These are phyloP conservation scores for Cyberlindnera xishuangbannaensis DNA, from an alignment of 805 yeast species.

Conservation along the genomic window DNA sequence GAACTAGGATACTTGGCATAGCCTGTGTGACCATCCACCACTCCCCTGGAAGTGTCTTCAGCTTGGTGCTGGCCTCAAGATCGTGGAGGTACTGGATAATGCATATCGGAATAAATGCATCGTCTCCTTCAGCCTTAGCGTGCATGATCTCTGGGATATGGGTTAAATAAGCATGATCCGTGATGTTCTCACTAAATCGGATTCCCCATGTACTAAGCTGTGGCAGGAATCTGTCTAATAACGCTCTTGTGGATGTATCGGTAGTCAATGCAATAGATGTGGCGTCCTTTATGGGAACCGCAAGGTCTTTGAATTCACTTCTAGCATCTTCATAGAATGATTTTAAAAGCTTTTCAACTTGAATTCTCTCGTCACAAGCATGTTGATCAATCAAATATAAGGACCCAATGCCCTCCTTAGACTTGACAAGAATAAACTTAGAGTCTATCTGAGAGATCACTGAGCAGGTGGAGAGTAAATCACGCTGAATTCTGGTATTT, in stretches of 20 bases:
- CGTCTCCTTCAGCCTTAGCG: constrained; percentile 27
- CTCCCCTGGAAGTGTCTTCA: constrained; percentile 8
- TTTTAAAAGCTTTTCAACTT: constrained; percentile 45
- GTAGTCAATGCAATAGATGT: constrained; percentile 14
- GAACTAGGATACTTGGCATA: constrained; percentile 47
- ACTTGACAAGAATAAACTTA: constrained; percentile 53
- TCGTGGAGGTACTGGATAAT: constrained; percentile 42
- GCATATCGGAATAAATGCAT: constrained; percentile 29
- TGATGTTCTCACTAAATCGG: constrained; percentile 10
- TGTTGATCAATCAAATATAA: constrained; percentile 67
- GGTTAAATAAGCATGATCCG: constrained; percentile 25
- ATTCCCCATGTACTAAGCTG: constrained; percentile 44
- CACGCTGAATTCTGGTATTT: constrained; percentile 11
- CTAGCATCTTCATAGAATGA: constrained; percentile 30
- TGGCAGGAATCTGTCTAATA: constrained; percentile 25
- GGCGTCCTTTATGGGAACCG: constrained; percentile 9
- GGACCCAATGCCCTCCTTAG: constrained; percentile 1
- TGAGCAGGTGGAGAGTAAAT: constrained; percentile 20
- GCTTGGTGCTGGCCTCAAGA: constrained; percentile 29
- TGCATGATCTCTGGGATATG: constrained; percentile 41
- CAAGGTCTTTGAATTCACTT: constrained; percentile 18
- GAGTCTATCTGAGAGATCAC: constrained; percentile 55
- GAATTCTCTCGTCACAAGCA: constrained; percentile 75
- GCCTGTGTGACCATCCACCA: constrained; percentile 37
- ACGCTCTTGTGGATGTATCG: constrained; percentile 27